phyloP scores from a whole-genome alignment of 2,329 filamentous ascomycete genomes.

The Colletotrichum sp. region DNA sequence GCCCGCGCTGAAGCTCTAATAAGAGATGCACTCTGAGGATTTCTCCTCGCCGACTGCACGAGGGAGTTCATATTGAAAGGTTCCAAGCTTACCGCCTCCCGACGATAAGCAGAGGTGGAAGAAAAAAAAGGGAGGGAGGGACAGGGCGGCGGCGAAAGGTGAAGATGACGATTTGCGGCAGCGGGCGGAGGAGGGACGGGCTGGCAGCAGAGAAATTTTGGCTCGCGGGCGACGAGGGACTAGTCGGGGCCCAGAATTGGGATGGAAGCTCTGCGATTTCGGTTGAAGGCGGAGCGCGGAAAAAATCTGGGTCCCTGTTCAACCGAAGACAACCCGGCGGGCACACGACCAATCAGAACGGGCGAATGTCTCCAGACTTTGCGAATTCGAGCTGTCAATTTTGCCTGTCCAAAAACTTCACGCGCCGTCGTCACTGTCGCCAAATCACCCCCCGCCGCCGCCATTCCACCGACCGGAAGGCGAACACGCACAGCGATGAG shows the following conservation, averaged over 20 bases:
- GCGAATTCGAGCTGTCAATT: conserved; percentile 11
- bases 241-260: conserved; percentile 3
- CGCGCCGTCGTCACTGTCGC: not conserved
- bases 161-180: conserved; percentile 18
- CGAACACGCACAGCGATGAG: conserved; percentile 41
- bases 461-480: conserved; percentile 27
- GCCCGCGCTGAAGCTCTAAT: conserved; percentile 43
- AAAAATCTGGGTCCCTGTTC: conserved; percentile 21
- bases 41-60: conserved; percentile 44
- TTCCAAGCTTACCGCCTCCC: conserved; percentile 27
- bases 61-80: conserved; percentile 49
- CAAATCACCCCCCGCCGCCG: not conserved
- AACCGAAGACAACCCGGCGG: conserved; percentile 13
- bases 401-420: conserved; percentile 12
- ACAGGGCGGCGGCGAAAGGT: conserved; percentile 24
- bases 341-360: not conserved
- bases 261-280: conserved; percentile 35
- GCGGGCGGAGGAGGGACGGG: conserved; percentile 27
- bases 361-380: not conserved
- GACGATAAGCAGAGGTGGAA: conserved; percentile 27
- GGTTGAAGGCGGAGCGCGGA: conserved; percentile 38
- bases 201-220: conserved; percentile 39
- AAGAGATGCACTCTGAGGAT: conserved; percentile 42
- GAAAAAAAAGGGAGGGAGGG: conserved; percentile 11
- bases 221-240: conserved; percentile 12